Conservation (phyloP, 192 early-diverging fungal genomes). For the Coemansia sp. region DNA sequence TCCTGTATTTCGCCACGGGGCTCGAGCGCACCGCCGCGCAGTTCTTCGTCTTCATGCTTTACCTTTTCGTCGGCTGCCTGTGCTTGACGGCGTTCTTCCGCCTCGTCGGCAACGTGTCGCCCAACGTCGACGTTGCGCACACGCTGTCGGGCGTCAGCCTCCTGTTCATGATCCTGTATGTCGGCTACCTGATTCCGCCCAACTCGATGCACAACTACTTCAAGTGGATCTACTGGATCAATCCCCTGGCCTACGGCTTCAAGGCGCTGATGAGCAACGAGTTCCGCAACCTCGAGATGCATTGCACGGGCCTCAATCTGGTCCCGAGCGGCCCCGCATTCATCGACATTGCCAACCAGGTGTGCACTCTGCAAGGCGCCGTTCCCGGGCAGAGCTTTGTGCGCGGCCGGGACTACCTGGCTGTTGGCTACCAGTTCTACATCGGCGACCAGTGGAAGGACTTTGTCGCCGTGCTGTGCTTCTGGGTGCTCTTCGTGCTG, state of each 20-base stretch:
- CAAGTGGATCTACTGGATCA: conserved; percentile 70
- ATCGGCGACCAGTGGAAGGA: conserved; percentile 62
- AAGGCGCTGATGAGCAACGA: conserved; percentile 72
- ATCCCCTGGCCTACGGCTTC: conserved; percentile 70
- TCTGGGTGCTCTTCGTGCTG: conserved; percentile 44
- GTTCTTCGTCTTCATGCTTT: conserved; percentile 68
- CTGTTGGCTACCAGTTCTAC: conserved; percentile 59
- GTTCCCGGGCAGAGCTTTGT: conserved; percentile 60
- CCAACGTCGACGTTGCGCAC: conserved; percentile 51
- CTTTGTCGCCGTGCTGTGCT: conserved; percentile 60
- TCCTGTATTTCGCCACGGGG: conserved; percentile 70
- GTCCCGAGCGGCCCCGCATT: conserved; percentile 60
- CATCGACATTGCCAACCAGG: conserved; percentile 52
- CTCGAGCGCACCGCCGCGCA: conserved; percentile 61
- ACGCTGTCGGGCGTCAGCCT: conserved; percentile 46
- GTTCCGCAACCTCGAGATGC: conserved; percentile 58
- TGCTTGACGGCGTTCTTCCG: conserved; percentile 67
- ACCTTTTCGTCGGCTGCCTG: conserved; percentile 62
- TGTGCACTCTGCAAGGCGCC: conserved; percentile 71
- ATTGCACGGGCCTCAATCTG: conserved; percentile 33
- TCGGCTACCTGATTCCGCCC: conserved; percentile 65
- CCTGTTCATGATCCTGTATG: conserved; percentile 45
- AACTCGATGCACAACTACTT: conserved; percentile 67
- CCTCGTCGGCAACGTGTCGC: conserved; percentile 49
- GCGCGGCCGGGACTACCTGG: conserved; percentile 64